These are phyloP conservation scores for Yamadazyma sp. DNA, from an alignment of 805 yeast genomes.

Conservation along the genomic window DNA sequence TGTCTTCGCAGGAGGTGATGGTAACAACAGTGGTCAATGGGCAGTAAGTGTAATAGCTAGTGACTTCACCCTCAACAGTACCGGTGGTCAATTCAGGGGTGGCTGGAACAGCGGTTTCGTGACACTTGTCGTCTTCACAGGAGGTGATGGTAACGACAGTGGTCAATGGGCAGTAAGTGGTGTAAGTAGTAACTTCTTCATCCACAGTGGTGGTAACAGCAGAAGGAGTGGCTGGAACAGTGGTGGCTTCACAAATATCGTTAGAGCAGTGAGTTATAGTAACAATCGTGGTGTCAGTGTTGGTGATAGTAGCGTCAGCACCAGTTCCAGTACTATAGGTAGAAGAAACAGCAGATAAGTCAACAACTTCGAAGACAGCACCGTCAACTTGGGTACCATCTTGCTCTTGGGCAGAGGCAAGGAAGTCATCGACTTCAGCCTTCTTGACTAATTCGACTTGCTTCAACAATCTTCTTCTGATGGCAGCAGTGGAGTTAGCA, in stretches of 20 bases:
- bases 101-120: slow-evolving; percentile 28
- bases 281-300: slow-evolving; percentile 27
- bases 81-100: slow-evolving; percentile 28
- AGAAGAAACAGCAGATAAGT: slow-evolving; percentile 18
- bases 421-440: slow-evolving; percentile 33
- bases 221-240: slow-evolving; percentile 26
- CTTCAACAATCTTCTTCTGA: slow-evolving; percentile 39
- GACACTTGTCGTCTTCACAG: slow-evolving; percentile 33
- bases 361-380: slow-evolving; percentile 20
- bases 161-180: slow-evolving; percentile 21
- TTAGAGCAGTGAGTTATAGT: slow-evolving; percentile 38
- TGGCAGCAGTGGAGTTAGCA: slow-evolving; percentile 40
- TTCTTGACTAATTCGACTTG: slow-evolving; percentile 25
- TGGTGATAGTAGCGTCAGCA: slow-evolving; percentile 20
- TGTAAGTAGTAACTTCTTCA: slow-evolving; percentile 17
- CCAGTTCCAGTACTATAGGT: slow-evolving; percentile 11
- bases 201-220: slow-evolving; percentile 20
- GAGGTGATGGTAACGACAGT: slow-evolving; percentile 37
- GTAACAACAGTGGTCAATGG: slow-evolving; percentile 26
- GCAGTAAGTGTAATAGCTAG: slow-evolving; percentile 38
- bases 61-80: slow-evolving; percentile 24
- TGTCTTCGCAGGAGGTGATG: slow-evolving; percentile 10
- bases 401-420: slow-evolving; percentile 16
- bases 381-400: slow-evolving; percentile 26
- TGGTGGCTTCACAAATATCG: slow-evolving; percentile 27